Conservation (phyloP, 768 basidiomycete genomes). For the Agrocybe pediades region DNA sequence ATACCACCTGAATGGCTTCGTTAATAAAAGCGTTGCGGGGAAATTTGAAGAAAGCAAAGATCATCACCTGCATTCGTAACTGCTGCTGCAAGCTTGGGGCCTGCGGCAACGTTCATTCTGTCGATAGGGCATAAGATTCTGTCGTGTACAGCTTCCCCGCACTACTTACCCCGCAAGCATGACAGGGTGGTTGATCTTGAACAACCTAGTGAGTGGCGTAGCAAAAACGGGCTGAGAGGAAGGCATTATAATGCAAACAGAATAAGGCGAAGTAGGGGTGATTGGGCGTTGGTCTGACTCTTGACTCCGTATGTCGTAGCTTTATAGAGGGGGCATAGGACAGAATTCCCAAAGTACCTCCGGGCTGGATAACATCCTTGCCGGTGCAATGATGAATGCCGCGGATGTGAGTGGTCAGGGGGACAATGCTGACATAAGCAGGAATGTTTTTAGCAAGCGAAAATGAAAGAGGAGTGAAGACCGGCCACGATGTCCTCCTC, state of each 20-base stretch:
- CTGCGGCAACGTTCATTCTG: constrained; percentile 87
- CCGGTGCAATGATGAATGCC: constrained; percentile 4
- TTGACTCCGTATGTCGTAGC: constrained; percentile 3
- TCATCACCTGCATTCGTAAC: constrained; percentile 82
- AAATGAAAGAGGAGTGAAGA: constrained; percentile 9
- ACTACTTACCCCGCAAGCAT: constrained; percentile 69
- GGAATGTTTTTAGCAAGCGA: constrained; percentile 3
- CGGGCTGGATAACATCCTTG: constrained; percentile 13
- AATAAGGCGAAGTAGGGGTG: constrained; percentile 8
- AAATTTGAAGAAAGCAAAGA: neutral
- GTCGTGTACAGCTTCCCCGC: neutral
- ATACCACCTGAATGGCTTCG: constrained; percentile 53
- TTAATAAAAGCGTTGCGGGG: neutral
- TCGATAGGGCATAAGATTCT: neutral
- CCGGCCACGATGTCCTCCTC: constrained; percentile 23
- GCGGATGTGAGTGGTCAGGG: no score
- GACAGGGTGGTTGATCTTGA: constrained; percentile 81
- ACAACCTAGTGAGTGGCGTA: constrained; percentile 75
- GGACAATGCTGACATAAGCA: constrained; percentile 15
- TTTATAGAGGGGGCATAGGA: constrained; percentile 7
- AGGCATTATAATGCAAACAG: constrained; percentile 49
- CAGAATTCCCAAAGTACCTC: neutral
- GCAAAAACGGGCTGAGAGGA: constrained; percentile 65
- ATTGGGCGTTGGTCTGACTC: no score
- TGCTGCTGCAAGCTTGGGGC: constrained; percentile 81